Evolutionary conservation across 2,329 filamentous ascomycete species (phyloP), one percentile per base, ranked within the genome.

Genomic region (Colletotrichum lindemuthianum): DNA sequence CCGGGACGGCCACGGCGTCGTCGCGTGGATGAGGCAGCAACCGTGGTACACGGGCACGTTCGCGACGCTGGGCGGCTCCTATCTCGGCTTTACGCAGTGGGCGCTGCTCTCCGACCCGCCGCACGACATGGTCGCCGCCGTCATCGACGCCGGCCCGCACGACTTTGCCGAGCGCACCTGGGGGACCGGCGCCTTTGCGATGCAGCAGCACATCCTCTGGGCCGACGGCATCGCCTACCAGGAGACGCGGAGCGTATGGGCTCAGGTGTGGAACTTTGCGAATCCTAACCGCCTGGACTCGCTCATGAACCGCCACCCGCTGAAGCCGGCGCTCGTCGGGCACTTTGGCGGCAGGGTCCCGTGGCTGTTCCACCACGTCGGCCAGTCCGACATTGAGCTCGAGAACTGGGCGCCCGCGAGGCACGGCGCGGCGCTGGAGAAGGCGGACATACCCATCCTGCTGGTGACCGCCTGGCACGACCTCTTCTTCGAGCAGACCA

Each of bases 11-110:
- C 66, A 67, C n/a, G 63, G 50, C 12, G 55, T 68, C 13, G 68
- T 69, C 2, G 48, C 48, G 4, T 72, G 70, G 69, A 71, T 71
- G 69, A 59, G 68, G 13, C 33, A 56, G 50, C 69, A 71, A 63
- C 34, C 59, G 1, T 71, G 70, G 70, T 71, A 71, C 43, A 67
- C 65, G 2, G 70, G 70, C 9, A 64, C 63, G 3, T 70, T 71
- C 47, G 70, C 59, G 9, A 72, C 69, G 32, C 32, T 67, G 2
- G 69, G 70, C 2, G 49, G 34, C 3, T 67, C 64, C 10, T 71
- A 70, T 45, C 56, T 69, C 3, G 68, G 60, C 10, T 71, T 60
- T 55, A 67, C 66, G 33, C 70, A 71, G 53, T 72, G 69, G 69
- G 66, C 67, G 1, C 41, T 71, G 4, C 60, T 69, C 2, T 37